Evolutionary conservation across 768 basidiomycete species (phyloP).

Genomic region (Hygrocybe coccinea): DNA sequence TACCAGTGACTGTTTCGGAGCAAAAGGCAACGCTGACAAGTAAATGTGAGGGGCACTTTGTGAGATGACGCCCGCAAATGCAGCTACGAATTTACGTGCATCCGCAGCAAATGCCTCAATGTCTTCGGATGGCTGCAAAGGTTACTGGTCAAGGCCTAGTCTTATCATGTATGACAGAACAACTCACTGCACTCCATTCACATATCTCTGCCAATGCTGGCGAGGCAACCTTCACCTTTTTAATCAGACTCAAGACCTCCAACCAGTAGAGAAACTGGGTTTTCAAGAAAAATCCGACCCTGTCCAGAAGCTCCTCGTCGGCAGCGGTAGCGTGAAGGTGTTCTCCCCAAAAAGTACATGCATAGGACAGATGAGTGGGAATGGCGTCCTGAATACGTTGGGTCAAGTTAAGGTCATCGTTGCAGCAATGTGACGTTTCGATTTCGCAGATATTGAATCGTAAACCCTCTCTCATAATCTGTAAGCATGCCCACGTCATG

Average conservation of each 20-base stretch:
- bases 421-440: slow-evolving; percentile 29
- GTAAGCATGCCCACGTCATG: slow-evolving; percentile 3
- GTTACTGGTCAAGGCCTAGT: neutral
- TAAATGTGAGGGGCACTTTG: slow-evolving; percentile 32
- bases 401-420: slow-evolving; percentile 21
- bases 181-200: neutral
- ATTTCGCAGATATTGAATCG: slow-evolving; percentile 39
- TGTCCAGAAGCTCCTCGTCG: neutral
- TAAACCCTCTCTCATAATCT: slow-evolving; percentile 28
- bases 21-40: slow-evolving; percentile 35
- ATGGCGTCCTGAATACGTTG: slow-evolving; percentile 21
- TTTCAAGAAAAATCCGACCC: slow-evolving; percentile 19
- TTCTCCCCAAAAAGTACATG: slow-evolving; percentile 34
- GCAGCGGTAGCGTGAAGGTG: slow-evolving; percentile 19
- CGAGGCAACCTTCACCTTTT: slow-evolving; percentile 7
- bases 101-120: no score
- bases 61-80: slow-evolving; percentile 18
- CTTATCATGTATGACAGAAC: neutral
- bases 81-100: slow-evolving; percentile 22
- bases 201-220: neutral
- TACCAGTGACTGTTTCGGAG: slow-evolving; percentile 24
- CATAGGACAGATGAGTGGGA: no score
- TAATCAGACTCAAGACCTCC: slow-evolving; percentile 30
- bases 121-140: neutral
- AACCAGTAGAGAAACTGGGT: slow-evolving; percentile 34